Conservation (phyloP, 345 rosid genomes). For the Brassica napus region DNA sequence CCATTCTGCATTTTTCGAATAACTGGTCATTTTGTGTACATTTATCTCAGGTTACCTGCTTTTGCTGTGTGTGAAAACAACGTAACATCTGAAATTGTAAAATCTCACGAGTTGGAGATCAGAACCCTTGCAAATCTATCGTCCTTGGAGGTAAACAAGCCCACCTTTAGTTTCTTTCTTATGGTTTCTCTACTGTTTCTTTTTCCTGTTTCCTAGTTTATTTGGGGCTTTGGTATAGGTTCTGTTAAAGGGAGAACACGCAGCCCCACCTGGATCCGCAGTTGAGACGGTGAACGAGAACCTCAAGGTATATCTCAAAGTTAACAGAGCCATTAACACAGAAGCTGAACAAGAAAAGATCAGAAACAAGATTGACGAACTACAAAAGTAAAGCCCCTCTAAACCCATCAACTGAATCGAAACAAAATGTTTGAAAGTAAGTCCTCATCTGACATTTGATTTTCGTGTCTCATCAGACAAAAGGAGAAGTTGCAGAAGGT, state of each 20-base stretch:
- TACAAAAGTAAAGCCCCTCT: neutral
- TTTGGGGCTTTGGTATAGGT: constrained; percentile 48
- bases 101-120: neutral
- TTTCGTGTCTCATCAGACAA: neutral
- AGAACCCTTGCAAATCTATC: neutral
- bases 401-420: neutral
- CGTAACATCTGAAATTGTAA: neutral
- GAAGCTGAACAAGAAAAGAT: constrained; percentile 71
- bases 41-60: neutral
- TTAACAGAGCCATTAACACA: constrained; percentile 54
- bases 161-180: neutral
- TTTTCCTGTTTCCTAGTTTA: neutral
- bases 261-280: constrained; percentile 65
- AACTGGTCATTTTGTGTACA: neutral
- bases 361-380: constrained; percentile 63
- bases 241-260: constrained; percentile 58
- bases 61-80: neutral
- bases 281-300: constrained; percentile 80
- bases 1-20: neutral
- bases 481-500: neutral
- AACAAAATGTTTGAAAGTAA: neutral
- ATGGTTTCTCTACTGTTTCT: neutral
- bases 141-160: neutral
- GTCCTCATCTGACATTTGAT: neutral
- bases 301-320: constrained; percentile 77